phyloP scores from a whole-genome alignment of 2,329 filamentous ascomycete genomes.

The Aspergillus novoparasiticus region DNA sequence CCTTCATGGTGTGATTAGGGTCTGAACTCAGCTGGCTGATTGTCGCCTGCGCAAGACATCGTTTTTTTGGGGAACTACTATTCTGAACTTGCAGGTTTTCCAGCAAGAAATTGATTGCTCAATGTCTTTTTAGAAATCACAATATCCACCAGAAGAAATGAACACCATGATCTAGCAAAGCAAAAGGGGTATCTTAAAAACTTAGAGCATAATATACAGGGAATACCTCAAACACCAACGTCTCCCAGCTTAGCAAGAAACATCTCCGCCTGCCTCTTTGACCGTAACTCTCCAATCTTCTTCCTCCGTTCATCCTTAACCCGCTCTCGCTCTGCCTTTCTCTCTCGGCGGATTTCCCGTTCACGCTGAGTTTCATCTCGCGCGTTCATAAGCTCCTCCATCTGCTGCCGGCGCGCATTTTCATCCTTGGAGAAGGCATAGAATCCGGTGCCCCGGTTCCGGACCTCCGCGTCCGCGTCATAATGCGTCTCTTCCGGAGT shows the following conservation, averaged over 20 bases:
- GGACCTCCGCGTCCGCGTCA: slow-evolving; percentile 78
- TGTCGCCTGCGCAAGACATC: not conserved
- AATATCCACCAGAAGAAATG: not conserved
- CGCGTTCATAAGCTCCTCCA: slow-evolving; percentile 71
- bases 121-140: not conserved
- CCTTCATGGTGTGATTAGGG: not conserved
- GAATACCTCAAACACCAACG: slow-evolving; percentile 26
- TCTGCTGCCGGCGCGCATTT: slow-evolving; percentile 68
- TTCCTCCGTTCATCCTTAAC: slow-evolving; percentile 63
- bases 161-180: not conserved
- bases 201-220: slow-evolving; percentile 8
- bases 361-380: slow-evolving; percentile 68
- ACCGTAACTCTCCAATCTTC: slow-evolving; percentile 54
- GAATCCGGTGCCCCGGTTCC: slow-evolving; percentile 87
- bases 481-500: slow-evolving; percentile 84
- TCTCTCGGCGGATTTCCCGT: slow-evolving; percentile 58
- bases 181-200: slow-evolving; percentile 15
- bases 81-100: not conserved
- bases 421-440: slow-evolving; percentile 84
- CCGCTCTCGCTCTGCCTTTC: slow-evolving; percentile 59
- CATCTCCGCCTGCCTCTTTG: slow-evolving; percentile 69
- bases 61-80: not conserved
- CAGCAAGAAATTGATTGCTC: not conserved
- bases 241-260: slow-evolving; percentile 65
- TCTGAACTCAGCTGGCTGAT: not conserved